Evolutionary conservation across 352 stramenopile genomes (phyloP), one percentile per base, ranked within the genome.

Genomic region (Phytophthora sansomeana): DNA sequence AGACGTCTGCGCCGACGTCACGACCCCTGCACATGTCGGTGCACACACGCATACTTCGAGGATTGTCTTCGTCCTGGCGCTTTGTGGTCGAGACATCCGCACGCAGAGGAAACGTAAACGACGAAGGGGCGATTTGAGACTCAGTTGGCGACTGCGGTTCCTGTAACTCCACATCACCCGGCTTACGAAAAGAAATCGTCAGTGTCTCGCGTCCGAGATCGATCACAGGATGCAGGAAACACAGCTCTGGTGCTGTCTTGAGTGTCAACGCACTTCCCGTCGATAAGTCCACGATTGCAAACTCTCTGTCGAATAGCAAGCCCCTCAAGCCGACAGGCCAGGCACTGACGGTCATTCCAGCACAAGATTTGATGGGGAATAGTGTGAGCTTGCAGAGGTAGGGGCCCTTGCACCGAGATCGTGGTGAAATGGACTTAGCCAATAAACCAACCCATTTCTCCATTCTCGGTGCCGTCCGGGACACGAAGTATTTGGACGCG

Each of bases 351-450:
- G 26, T 41, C 77, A 92, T 84, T 0, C 78, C 86, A 8, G 75
- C 66, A 43, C 86, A 92, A 28, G 86, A 95, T 62, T 95, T 95
- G 63, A 95, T 87, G 6, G 84, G 84, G 47, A 90, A 92, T 17
- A 94, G 29, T 24, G 81, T 77, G 28, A 92, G 68, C 50, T 91
- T 91, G 49, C 61, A 58, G 29, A 92, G 53, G 10, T 77, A 68
- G 13, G 64, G 60, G 7, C 51, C 32, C 13, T 54, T 69, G 0
- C 38, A 46, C 5, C 19, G 17, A 52, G 1, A 1, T 10, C 2
- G 16, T 32, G 17, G 21, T 1, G 26, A 28, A 35, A 19, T 41
- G 13, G 24, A 13, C 13, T 39, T 36, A 33, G 30, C 17, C 29
- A 55, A 5, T 42, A 4, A 6, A n/a, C 17, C 35, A n/a, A 3